Percentiles rank a stretch among this genome's conserved stretches.
phyloP scores from a whole-genome alignment of 768 basidiomycete species.

The Macrolepiota albuminosa region DNA sequence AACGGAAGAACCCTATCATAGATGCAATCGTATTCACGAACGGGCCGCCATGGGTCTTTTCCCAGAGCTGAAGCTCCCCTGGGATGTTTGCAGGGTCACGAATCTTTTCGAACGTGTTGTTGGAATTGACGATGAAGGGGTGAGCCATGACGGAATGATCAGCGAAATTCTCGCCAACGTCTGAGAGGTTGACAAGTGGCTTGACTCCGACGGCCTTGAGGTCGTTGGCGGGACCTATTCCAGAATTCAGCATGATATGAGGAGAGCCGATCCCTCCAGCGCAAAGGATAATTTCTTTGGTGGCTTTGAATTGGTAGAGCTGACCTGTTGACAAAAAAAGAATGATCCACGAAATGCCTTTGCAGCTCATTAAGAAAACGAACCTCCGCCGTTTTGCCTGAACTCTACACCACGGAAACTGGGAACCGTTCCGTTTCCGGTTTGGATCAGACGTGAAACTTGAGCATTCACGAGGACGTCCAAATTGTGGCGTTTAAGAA shows the following conservation, averaged over 20 bases:
- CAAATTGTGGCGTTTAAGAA: conserved; percentile 9
- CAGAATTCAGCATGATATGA: conserved; percentile 31
- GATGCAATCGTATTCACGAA: conserved; percentile 13
- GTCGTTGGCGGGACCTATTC: conserved; percentile 25
- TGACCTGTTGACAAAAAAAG: background rate
- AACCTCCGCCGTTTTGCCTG: background rate
- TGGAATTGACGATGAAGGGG: conserved; percentile 7
- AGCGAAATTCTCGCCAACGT: conserved; percentile 32
- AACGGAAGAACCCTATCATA: conserved; percentile 19
- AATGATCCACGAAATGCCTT: background rate
- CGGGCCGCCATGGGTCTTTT: background rate
- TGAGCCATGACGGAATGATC: conserved; percentile 27
- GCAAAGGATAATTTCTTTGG: conserved; percentile 49
- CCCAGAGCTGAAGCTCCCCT: conserved; percentile 2
- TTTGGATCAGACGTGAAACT: conserved; percentile 12
- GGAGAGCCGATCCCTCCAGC: conserved; percentile 35
- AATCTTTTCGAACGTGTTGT: conserved; percentile 6
- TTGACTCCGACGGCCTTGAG: conserved; percentile 17
- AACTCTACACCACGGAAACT: background rate
- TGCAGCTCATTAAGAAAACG: background rate
- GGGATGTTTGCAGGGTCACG: conserved; percentile 4
- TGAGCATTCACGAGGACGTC: conserved; percentile 14
- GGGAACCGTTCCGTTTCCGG: background rate
- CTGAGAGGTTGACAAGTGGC: conserved; percentile 25
- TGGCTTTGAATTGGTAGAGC: conserved; percentile 24